phyloP scores from a whole-genome alignment of 1,284 basidiomycete genomes.

The Sphagnurus paluster region DNA sequence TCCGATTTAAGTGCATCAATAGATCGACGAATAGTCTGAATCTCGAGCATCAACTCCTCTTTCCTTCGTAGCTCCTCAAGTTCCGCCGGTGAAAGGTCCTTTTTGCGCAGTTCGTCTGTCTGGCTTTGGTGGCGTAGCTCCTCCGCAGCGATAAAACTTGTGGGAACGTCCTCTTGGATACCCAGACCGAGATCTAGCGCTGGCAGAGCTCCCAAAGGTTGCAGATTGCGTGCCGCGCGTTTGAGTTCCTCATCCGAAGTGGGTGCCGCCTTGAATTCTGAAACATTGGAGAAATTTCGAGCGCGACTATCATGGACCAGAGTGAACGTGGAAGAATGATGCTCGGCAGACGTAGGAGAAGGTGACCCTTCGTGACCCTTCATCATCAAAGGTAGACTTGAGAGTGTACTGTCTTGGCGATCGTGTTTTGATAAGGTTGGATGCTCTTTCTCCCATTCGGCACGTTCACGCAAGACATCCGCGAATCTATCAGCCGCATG shows the following conservation, averaged over 20 bases:
- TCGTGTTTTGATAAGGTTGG: slow-evolving; percentile 58
- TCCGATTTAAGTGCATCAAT: slow-evolving; percentile 73
- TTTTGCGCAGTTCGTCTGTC: slow-evolving; percentile 28
- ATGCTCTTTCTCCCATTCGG: slow-evolving; percentile 87
- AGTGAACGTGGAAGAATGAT: slow-evolving; percentile 48
- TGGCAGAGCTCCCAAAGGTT: slow-evolving; percentile 62
- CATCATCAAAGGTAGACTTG: slow-evolving; percentile 60
- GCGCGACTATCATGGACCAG: slow-evolving; percentile 51
- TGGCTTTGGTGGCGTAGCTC: slow-evolving; percentile 35
- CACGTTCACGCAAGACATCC: slow-evolving; percentile 69
- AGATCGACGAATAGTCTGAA: slow-evolving; percentile 73
- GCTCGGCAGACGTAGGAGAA: slow-evolving; percentile 50
- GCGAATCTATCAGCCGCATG: slow-evolving; percentile 75
- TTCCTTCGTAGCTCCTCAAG: slow-evolving; percentile 64
- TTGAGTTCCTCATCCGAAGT: slow-evolving; percentile 57
- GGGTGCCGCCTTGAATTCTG: slow-evolving; percentile 68
- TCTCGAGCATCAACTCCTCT: slow-evolving; percentile 71
- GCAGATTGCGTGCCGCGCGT: slow-evolving; percentile 47
- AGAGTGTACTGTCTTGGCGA: slow-evolving; percentile 59
- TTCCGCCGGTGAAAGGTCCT: slow-evolving; percentile 44
- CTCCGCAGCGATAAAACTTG: slow-evolving; percentile 58
- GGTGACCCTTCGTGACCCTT: slow-evolving; percentile 57
- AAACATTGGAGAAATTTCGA: slow-evolving; percentile 63
- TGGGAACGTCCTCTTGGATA: slow-evolving; percentile 71
- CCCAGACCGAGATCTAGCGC: slow-evolving; percentile 71